phyloP scores from a whole-genome alignment of 2,329 filamentous ascomycete species.

The Beauveria scarabaeidicola region DNA sequence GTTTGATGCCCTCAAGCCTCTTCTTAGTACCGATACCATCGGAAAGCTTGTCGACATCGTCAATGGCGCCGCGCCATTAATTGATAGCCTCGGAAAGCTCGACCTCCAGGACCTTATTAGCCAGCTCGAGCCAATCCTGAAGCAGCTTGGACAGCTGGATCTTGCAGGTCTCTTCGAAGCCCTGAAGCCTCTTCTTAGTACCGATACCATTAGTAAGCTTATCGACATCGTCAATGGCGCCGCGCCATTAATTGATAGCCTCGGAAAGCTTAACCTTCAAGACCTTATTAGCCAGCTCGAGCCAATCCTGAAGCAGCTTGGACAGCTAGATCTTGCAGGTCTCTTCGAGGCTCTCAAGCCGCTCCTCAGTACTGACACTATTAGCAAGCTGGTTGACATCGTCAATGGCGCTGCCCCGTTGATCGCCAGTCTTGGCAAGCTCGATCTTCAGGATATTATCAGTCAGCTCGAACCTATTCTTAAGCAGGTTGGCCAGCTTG shows the following conservation, averaged over 20 bases:
- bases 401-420: slow-evolving; percentile 23
- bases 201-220: background rate
- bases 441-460: slow-evolving; percentile 24
- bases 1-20: slow-evolving; percentile 13
- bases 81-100: slow-evolving; percentile 9
- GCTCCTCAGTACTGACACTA: slow-evolving; percentile 22
- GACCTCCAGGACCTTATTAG: slow-evolving; percentile 16
- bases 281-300: slow-evolving; percentile 14
- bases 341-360: slow-evolving; percentile 21
- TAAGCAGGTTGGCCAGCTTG: slow-evolving; percentile 15
- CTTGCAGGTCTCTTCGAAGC: slow-evolving; percentile 13
- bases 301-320: slow-evolving; percentile 16
- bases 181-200: slow-evolving; percentile 9
- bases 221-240: slow-evolving; percentile 14
- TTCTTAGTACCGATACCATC: slow-evolving; percentile 8
- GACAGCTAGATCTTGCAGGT: slow-evolving; percentile 23
- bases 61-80: slow-evolving; percentile 7
- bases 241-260: slow-evolving; percentile 11
- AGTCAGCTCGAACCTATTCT: slow-evolving; percentile 15
- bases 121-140: slow-evolving; percentile 22
- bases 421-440: slow-evolving; percentile 24
- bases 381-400: slow-evolving; percentile 24
- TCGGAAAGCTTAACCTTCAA: slow-evolving; percentile 10
- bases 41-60: slow-evolving; percentile 9
- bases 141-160: slow-evolving; percentile 13